Percentiles rank a stretch among this genome's conserved stretches.
phyloP scores from a whole-genome alignment of 805 yeast species.

The Candida koratica region DNA sequence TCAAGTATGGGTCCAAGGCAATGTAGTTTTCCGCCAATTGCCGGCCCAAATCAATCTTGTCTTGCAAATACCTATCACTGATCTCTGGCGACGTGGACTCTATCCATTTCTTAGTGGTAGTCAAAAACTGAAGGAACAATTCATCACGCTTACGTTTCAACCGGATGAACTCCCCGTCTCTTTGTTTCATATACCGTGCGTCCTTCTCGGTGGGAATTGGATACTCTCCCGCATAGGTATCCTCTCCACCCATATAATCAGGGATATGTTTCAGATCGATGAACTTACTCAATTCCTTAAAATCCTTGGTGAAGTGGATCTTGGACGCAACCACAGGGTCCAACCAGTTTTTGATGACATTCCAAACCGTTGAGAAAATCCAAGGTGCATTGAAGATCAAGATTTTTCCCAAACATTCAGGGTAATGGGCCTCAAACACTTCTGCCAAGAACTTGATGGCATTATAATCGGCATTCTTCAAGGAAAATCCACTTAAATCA shows the following conservation, averaged over 20 bases:
- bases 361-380: conserved; percentile 95
- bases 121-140: conserved; percentile 51
- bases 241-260: conserved; percentile 70
- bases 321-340: conserved; percentile 96
- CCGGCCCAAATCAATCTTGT: conserved; percentile 50
- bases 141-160: conserved; percentile 51
- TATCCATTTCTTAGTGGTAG: conserved; percentile 75
- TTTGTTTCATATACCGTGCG: conserved; percentile 32
- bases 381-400: conserved; percentile 94
- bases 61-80: conserved; percentile 46
- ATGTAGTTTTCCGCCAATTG: conserved; percentile 61
- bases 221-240: conserved; percentile 55
- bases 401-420: conserved; percentile 83
- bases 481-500: conserved; percentile 80
- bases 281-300: conserved; percentile 61
- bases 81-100: conserved; percentile 52
- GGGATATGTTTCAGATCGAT: conserved; percentile 63
- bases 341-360: conserved; percentile 84
- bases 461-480: conserved; percentile 88
- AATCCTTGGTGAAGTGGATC: conserved; percentile 73
- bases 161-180: conserved; percentile 27
- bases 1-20: conserved; percentile 71
- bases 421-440: conserved; percentile 94
- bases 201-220: conserved; percentile 63
- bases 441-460: conserved; percentile 87